phyloP scores from a whole-genome alignment of 805 yeast genomes.

The Candida endomychidarum region DNA sequence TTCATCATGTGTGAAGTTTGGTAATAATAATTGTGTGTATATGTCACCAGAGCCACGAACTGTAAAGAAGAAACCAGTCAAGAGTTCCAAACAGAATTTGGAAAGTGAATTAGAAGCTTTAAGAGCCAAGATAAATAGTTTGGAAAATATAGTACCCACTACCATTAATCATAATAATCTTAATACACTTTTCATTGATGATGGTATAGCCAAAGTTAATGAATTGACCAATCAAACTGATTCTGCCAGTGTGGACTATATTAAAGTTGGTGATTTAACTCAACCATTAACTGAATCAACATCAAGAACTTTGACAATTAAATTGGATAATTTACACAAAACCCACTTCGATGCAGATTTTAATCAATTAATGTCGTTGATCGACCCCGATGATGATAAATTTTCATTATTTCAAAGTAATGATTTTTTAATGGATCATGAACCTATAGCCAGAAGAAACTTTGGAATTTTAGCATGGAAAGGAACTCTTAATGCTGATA shows the following conservation, averaged over 20 bases:
- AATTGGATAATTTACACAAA: conserved; percentile 7
- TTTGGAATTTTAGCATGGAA: conserved; percentile 13
- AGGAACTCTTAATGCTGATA: conserved; percentile 8
- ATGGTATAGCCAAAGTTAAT: conserved; percentile 2
- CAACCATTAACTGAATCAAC: neutral
- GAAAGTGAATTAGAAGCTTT: conserved; percentile 15
- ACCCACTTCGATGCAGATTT: conserved; percentile 9
- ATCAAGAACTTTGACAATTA: neutral
- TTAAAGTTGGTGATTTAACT: conserved; percentile 2
- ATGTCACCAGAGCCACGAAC: conserved; percentile 9
- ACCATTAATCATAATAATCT: neutral
- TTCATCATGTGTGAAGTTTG: conserved; percentile 26
- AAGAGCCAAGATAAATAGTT: conserved; percentile 9
- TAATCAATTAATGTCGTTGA: conserved; percentile 6
- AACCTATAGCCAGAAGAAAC: conserved; percentile 8
- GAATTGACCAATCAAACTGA: neutral
- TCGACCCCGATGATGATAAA: conserved; percentile 1
- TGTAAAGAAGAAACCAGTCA: conserved; percentile 3
- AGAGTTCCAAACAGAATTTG: conserved; percentile 8
- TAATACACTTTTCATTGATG: conserved; percentile 2
- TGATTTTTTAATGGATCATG: conserved; percentile 7
- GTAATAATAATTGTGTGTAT: conserved; percentile 16
- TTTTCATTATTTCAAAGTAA: conserved; percentile 5
- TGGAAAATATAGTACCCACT: conserved; percentile 8
- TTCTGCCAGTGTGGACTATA: too few species aligned